These are phyloP conservation scores for Grigorovia humatica DNA, from an alignment of 805 yeast species.

Conservation along the genomic window DNA sequence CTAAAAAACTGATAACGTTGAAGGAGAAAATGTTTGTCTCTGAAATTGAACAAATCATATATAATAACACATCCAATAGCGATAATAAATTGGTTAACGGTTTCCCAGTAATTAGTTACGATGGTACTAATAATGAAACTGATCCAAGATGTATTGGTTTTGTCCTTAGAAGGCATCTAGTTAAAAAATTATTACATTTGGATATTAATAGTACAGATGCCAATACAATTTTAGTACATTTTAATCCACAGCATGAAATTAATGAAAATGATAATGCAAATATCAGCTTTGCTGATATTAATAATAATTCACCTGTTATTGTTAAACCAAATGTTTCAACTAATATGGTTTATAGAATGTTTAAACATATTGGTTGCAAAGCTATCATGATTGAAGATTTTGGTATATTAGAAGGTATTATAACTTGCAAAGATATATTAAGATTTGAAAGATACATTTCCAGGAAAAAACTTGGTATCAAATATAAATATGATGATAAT, in stretches of 20 bases:
- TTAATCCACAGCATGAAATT: neutral
- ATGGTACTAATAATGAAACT: slow-evolving; percentile 14
- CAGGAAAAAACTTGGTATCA: slow-evolving; percentile 22
- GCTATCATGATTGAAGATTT: slow-evolving; percentile 54
- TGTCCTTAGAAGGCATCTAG: slow-evolving; percentile 20
- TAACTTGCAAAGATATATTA: slow-evolving; percentile 77
- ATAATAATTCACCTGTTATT: slow-evolving; percentile 50
- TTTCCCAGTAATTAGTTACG: slow-evolving; percentile 43
- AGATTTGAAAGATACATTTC: slow-evolving; percentile 40
- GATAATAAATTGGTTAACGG: slow-evolving; percentile 33
- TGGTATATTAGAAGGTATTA: slow-evolving; percentile 58
- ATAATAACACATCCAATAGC: slow-evolving; percentile 3
- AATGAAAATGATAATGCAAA: neutral
- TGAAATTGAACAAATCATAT: slow-evolving; percentile 18
- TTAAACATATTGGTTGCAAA: slow-evolving; percentile 72
- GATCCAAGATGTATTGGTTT: slow-evolving; percentile 30
- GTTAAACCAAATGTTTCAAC: slow-evolving; percentile 45
- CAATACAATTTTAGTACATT: slow-evolving; percentile 12
- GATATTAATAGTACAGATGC: slow-evolving; percentile 20
- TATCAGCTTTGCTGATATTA: slow-evolving; percentile 16
- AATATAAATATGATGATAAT: slow-evolving; percentile 14
- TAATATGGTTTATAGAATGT: slow-evolving; percentile 54
- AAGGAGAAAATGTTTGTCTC: slow-evolving; percentile 19
- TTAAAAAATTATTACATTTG: slow-evolving; percentile 12
- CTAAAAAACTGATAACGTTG: slow-evolving; percentile 26